These are phyloP conservation scores for Penicillium malachiteum DNA, from an alignment of 495 filamentous ascomycete species.

Conservation along the genomic window DNA sequence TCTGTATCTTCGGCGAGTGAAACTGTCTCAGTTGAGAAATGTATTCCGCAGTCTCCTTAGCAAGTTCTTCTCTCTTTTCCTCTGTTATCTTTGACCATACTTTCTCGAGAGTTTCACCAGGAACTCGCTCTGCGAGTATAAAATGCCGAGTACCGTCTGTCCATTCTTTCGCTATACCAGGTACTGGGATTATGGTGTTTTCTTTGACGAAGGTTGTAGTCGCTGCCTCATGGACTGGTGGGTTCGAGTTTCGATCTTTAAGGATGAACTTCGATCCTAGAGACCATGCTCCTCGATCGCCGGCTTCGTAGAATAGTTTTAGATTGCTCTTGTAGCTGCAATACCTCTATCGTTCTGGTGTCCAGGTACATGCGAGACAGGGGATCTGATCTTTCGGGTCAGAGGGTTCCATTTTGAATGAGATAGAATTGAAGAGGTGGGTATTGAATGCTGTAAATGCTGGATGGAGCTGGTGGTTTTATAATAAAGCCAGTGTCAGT, in stretches of 20 bases:
- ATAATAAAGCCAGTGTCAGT: too few relatives aligned
- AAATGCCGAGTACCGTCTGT: slow-evolving; percentile 6
- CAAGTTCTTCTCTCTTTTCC: slow-evolving; percentile 18
- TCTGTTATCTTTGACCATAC: slow-evolving; percentile 17
- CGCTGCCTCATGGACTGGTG: slow-evolving; percentile 10
- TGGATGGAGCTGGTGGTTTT: too few relatives aligned
- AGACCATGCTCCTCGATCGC: slow-evolving; percentile 27
- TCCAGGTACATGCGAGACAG: slow-evolving; percentile 23
- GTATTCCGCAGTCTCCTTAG: slow-evolving; percentile 23
- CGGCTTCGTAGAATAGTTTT: slow-evolving; percentile 25
- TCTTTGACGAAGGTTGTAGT: slow-evolving; percentile 15
- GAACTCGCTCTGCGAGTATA: slow-evolving; percentile 17
- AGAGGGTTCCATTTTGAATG: neutral
- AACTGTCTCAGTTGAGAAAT: slow-evolving; percentile 21
- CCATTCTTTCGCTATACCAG: slow-evolving; percentile 15
- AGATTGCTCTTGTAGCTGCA: slow-evolving; percentile 23
- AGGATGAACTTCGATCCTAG: slow-evolving; percentile 12
- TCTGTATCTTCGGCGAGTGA: slow-evolving; percentile 19
- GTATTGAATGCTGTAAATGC: too few relatives aligned
- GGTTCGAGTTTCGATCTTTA: slow-evolving; percentile 20
- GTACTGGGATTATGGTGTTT: slow-evolving; percentile 18
- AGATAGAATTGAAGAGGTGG: too few relatives aligned
- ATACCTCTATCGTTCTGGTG: slow-evolving; percentile 11
- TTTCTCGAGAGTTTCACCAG: slow-evolving; percentile 14
- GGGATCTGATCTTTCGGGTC: neutral